Conservation (phyloP, 192 early-diverging fungal species). For the Podila epicladia region DNA sequence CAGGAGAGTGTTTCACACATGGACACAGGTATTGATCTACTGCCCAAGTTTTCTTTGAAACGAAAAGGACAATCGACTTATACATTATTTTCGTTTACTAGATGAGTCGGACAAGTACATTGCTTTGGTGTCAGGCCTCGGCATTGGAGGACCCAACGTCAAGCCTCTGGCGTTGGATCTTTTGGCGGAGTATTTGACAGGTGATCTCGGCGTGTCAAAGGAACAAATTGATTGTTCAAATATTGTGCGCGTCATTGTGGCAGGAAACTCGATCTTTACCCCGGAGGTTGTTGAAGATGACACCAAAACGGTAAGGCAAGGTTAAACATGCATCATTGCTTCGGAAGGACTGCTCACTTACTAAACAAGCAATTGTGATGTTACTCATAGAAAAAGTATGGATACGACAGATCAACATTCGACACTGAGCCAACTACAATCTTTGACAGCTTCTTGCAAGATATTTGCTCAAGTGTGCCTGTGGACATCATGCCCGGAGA, state of each 20-base stretch:
- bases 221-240: slow-evolving; percentile 64
- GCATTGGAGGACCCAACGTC: slow-evolving; percentile 61
- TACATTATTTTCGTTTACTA: background rate
- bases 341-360: background rate
- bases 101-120: slow-evolving; percentile 68
- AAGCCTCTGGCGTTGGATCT: slow-evolving; percentile 73
- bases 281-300: slow-evolving; percentile 45
- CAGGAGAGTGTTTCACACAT: slow-evolving; percentile 54
- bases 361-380: too few relatives aligned
- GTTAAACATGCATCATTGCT: background rate
- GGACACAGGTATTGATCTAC: slow-evolving; percentile 38
- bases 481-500: slow-evolving; percentile 87
- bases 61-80: background rate
- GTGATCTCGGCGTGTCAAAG: slow-evolving; percentile 68
- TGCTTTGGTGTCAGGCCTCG: slow-evolving; percentile 86
- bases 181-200: slow-evolving; percentile 81
- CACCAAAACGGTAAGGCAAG: slow-evolving; percentile 21
- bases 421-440: slow-evolving; percentile 59
- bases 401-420: slow-evolving; percentile 56
- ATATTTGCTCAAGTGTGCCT: slow-evolving; percentile 67
- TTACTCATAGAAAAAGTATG: slow-evolving; percentile 58
- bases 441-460: slow-evolving; percentile 74
- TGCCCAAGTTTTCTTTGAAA: too few relatives aligned
- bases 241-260: slow-evolving; percentile 80
- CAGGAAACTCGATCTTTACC: slow-evolving; percentile 73